These are phyloP conservation scores for Solanum aculeatissimum DNA, from an alignment of 305 asterid genomes.

Conservation along the genomic window DNA sequence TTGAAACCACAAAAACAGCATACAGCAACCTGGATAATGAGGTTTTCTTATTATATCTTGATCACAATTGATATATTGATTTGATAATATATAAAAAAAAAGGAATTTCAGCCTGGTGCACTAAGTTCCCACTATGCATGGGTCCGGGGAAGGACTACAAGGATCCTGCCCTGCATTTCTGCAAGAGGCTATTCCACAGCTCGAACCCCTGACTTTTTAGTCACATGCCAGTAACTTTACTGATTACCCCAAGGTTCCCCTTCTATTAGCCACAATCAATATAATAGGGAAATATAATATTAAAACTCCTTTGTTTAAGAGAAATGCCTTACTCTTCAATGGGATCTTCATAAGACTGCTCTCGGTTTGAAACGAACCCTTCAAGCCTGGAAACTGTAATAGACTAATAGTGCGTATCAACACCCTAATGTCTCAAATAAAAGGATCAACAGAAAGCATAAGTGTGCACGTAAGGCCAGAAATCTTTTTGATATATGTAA, in stretches of 20 bases:
- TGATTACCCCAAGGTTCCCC: background rate
- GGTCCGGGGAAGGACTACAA: background rate
- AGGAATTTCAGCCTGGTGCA: background rate
- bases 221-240: background rate
- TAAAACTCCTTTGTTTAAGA: slow-evolving; percentile 3
- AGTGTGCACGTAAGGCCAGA: background rate
- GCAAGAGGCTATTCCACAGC: background rate
- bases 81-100: background rate
- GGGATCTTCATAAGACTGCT: slow-evolving; percentile 97
- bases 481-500: background rate
- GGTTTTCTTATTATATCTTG: slow-evolving; percentile 11
- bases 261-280: slow-evolving; percentile 1
- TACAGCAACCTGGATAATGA: slow-evolving; percentile 74
- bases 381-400: slow-evolving; percentile 97
- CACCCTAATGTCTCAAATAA: slow-evolving; percentile 1
- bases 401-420: slow-evolving; percentile 7
- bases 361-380: slow-evolving; percentile 99
- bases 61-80: background rate
- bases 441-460: background rate
- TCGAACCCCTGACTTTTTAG: background rate
- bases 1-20: slow-evolving; percentile 97
- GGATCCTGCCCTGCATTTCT: background rate
- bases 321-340: slow-evolving; percentile 80
- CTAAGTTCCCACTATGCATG: background rate
- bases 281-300: background rate